Conservation (phyloP, 176 grass and related monocot species). For the Ensete glaucum region DNA sequence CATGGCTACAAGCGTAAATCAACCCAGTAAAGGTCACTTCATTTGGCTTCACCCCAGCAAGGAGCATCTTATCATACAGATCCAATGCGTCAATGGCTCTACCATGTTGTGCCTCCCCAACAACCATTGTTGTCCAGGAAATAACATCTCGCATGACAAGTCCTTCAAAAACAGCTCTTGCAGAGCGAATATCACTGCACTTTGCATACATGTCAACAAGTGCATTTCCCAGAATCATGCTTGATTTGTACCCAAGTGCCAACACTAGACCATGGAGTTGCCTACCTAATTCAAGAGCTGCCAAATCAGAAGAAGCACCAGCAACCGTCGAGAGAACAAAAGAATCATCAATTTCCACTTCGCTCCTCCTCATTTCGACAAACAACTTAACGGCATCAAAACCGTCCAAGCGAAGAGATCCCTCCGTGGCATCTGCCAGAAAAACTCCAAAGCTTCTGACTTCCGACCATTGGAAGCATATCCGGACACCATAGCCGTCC, state of each 20-base stretch:
- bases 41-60: conserved; percentile 59
- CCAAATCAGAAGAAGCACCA: conserved; percentile 41
- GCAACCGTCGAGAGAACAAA: conserved; percentile 43
- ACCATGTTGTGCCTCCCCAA: conserved; percentile 81
- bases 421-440: conserved; percentile 46
- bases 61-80: conserved; percentile 60
- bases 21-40: conserved; percentile 78
- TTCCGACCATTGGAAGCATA: conserved; percentile 36
- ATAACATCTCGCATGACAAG: conserved; percentile 38
- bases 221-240: conserved; percentile 54
- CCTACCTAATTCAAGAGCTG: conserved; percentile 37
- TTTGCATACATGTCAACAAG: conserved; percentile 92
- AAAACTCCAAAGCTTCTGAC: conserved; percentile 40
- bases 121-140: conserved; percentile 82
- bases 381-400: conserved; percentile 38
- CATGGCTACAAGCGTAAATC: conserved; percentile 90
- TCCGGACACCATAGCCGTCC: conserved; percentile 74
- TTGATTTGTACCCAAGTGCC: conserved; percentile 44
- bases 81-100: conserved; percentile 34
- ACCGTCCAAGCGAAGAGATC: conserved; percentile 69
- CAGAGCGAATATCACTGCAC: conserved; percentile 72
- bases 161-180: conserved; percentile 64
- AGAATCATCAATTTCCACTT: conserved; percentile 47
- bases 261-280: conserved; percentile 54
- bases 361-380: conserved; percentile 54